Base-by-base conservation (phyloP, 2,329 filamentous ascomycete species). In the Pseudogymnoascus sp. region DNA sequence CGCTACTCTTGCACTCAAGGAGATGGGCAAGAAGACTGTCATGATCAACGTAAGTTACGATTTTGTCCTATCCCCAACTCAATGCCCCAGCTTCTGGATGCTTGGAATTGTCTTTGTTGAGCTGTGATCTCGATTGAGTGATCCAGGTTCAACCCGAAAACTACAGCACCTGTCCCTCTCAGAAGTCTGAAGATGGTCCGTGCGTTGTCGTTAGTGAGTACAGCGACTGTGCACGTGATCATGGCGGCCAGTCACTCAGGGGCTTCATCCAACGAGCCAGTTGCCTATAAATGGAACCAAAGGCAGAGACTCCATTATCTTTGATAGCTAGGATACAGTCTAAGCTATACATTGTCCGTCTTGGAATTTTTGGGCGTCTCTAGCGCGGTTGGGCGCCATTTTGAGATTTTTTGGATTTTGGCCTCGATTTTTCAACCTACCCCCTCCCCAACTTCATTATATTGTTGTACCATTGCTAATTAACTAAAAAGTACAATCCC, bases 21-120 rank as follows among this genome's bases (percentile, higher is more conserved):
- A 88, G 65, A 91, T 96, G 81, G 92, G 92, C 68, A 89, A 96
- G 81, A 97, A 97, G 86, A 97, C 94, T 31, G 86, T 96, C 63
- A 96, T 97, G 91, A 94, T 99, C 72, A 97, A 97, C 72, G 81
- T 83, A 76, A 81, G 80, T 77, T 62, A 62, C 29, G 5, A 33
- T 58, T 49, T 49, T 49, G 10, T 29, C 16, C 26, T 62, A 59
- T 38, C 43, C 35, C 39, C 59, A 19, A 60, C 63, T 38, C 61
- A 26, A 61, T 62, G 26, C 21, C n/a, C 39, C 35, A 31, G 60
- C 59, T 45, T 23, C 23, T 23, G 29, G 60, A 38, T 2, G 26
- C 8, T 19, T 33, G n/a, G 26, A 23, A 31, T 10, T 12, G n/a
- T 10, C 43, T 58, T 19, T 69, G 62, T 45, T 11, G 21, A n/a